Evolutionary conservation across 1,139 yeast genomes (phyloP).

Genomic region (Yamadazyma triangularis): DNA sequence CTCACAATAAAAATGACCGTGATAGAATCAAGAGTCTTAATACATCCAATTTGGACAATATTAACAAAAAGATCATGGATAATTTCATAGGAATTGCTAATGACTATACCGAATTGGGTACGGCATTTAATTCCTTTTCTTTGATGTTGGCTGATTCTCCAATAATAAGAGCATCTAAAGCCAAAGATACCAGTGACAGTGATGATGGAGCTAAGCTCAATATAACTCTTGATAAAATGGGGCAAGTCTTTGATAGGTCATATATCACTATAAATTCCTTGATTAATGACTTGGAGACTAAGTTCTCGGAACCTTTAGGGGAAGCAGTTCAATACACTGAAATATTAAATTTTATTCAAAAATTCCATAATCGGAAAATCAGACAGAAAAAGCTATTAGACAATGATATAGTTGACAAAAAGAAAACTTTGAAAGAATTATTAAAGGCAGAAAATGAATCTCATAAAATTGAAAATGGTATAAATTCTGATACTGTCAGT

Average conservation of each 20-base stretch:
- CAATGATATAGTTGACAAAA: slow-evolving; percentile 46
- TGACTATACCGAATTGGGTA: slow-evolving; percentile 69
- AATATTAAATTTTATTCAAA: slow-evolving; percentile 62
- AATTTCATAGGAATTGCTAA: slow-evolving; percentile 59
- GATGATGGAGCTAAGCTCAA: slow-evolving; percentile 34
- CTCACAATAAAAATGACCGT: slow-evolving; percentile 5
- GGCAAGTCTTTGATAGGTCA: slow-evolving; percentile 75
- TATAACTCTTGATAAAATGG: slow-evolving; percentile 57
- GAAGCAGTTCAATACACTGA: slow-evolving; percentile 77
- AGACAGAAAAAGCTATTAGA: slow-evolving; percentile 62
- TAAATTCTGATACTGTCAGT: slow-evolving; percentile 21
- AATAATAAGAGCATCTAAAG: slow-evolving; percentile 15
- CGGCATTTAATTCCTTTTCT: slow-evolving; percentile 69
- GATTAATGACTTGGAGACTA: slow-evolving; percentile 64
- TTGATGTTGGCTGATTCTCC: slow-evolving; percentile 50
- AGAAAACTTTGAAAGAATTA: slow-evolving; percentile 37
- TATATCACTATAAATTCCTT: slow-evolving; percentile 63
- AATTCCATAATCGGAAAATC: slow-evolving; percentile 65
- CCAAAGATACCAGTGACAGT: slow-evolving; percentile 13
- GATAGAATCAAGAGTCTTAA: slow-evolving; percentile 16
- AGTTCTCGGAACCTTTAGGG: slow-evolving; percentile 77
- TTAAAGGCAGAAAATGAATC: slow-evolving; percentile 39
- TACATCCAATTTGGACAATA: slow-evolving; percentile 55
- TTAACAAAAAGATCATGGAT: slow-evolving; percentile 61
- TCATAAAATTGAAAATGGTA: slow-evolving; percentile 30